phyloP scores from a whole-genome alignment of 2,329 filamentous ascomycete species.

The Ophiostoma australiae region DNA sequence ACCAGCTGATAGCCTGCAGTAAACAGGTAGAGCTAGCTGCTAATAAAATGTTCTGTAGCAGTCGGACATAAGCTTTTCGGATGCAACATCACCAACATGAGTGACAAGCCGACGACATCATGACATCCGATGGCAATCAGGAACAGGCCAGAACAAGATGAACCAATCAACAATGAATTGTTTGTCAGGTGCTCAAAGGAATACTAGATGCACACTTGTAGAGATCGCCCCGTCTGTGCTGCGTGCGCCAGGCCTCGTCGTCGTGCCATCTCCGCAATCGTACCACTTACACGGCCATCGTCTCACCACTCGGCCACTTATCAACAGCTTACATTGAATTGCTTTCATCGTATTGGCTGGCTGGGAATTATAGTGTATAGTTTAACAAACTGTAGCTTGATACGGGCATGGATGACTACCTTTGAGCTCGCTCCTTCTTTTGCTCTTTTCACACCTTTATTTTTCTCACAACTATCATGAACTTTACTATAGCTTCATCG shows the following conservation, averaged over 20 bases:
- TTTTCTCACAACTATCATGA: neutral
- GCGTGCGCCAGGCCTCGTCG: conserved; percentile 30
- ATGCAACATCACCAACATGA: neutral
- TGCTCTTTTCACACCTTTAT: neutral
- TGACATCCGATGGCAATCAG: neutral
- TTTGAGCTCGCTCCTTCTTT: neutral
- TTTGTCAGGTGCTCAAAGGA: conserved; percentile 17
- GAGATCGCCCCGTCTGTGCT: conserved; percentile 35
- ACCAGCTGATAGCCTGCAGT: no score
- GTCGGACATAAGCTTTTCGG: neutral
- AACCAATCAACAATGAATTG: neutral
- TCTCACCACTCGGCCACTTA: neutral
- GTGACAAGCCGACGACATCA: neutral
- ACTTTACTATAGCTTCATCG: neutral
- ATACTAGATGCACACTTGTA: neutral
- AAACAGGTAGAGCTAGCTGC: no score
- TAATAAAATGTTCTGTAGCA: neutral
- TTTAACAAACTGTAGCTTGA: neutral
- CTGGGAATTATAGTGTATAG: neutral
- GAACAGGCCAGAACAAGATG: neutral
- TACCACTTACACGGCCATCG: conserved; percentile 7
- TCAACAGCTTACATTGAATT: neutral
- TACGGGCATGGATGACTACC: neutral
- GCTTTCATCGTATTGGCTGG: neutral
- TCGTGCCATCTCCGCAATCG: conserved; percentile 25